Conservation (phyloP, 1,284 basidiomycete species). For the Cutaneotrichosporon cavernicola region DNA sequence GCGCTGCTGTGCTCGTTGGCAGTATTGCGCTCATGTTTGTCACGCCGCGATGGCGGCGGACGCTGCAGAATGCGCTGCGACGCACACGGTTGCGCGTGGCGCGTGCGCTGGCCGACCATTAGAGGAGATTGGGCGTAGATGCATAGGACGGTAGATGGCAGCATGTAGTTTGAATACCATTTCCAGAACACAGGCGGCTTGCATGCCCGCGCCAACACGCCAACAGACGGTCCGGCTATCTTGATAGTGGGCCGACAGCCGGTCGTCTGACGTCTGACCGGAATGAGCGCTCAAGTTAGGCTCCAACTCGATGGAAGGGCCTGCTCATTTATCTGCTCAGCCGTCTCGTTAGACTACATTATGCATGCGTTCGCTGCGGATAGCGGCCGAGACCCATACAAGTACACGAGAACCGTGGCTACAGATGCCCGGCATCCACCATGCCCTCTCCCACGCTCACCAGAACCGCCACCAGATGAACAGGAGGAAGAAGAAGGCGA, state of each 20-base stretch:
- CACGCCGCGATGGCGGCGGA: slow-evolving; percentile 36
- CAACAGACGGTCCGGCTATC: not conserved
- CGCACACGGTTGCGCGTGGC: slow-evolving; percentile 18
- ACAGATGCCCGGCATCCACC: not conserved
- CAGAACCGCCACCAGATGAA: slow-evolving; percentile 89
- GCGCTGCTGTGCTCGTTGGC: slow-evolving; percentile 35
- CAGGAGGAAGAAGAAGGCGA: slow-evolving; percentile 76
- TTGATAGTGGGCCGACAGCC: not conserved
- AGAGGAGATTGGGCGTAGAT: not conserved
- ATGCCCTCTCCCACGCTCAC: slow-evolving; percentile 4
- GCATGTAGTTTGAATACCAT: not conserved
- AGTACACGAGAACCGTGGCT: not conserved
- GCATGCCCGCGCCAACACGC: not conserved
- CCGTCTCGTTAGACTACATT: not conserved
- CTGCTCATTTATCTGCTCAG: too few species aligned
- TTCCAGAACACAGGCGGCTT: not conserved
- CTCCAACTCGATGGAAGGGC: not conserved
- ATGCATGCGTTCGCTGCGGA: not conserved
- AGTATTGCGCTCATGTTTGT: slow-evolving; percentile 33
- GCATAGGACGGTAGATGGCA: not conserved
- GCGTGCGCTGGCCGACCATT: slow-evolving; percentile 7
- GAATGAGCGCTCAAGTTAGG: not conserved
- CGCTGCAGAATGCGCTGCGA: slow-evolving; percentile 8
- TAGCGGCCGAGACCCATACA: not conserved
- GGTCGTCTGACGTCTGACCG: not conserved